phyloP scores from a whole-genome alignment of 208 protist species.

The Trypanosoma cruzi region DNA sequence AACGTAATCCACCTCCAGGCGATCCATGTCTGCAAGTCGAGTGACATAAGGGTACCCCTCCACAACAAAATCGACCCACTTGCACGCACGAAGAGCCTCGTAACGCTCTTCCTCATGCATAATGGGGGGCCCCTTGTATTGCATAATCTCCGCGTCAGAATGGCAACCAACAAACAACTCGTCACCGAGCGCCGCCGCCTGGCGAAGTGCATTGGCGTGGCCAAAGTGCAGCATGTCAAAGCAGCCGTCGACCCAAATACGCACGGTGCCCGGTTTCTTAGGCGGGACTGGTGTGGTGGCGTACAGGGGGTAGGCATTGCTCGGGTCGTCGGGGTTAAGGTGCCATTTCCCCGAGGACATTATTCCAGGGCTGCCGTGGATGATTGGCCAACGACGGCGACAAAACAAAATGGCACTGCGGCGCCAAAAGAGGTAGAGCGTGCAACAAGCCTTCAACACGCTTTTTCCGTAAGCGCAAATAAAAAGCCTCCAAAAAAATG shows the following conservation, averaged over 20 bases:
- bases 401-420: not conserved
- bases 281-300: conserved; percentile 41
- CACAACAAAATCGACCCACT: conserved; percentile 98
- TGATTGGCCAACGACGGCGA: not conserved
- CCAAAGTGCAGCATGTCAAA: conserved; percentile 94
- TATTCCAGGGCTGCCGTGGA: not conserved
- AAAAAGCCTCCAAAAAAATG: too few relatives aligned
- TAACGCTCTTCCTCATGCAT: conserved; percentile 97
- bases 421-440: not conserved
- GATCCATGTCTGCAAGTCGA: conserved; percentile 89
- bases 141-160: conserved; percentile 95
- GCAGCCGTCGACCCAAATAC: conserved; percentile 91
- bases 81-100: conserved; percentile 95
- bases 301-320: conserved; percentile 72
- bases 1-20: conserved; percentile 95
- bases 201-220: conserved; percentile 86
- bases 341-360: conserved; percentile 39
- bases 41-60: conserved; percentile 95
- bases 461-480: too few relatives aligned
- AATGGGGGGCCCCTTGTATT: conserved; percentile 96
- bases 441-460: not conserved
- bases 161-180: conserved; percentile 98
- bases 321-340: conserved; percentile 68
- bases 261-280: conserved; percentile 68
- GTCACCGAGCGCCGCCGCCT: conserved; percentile 90